Base-by-base conservation (phyloP, 2,329 filamentous ascomycete species). In the Claviceps sp. region DNA sequence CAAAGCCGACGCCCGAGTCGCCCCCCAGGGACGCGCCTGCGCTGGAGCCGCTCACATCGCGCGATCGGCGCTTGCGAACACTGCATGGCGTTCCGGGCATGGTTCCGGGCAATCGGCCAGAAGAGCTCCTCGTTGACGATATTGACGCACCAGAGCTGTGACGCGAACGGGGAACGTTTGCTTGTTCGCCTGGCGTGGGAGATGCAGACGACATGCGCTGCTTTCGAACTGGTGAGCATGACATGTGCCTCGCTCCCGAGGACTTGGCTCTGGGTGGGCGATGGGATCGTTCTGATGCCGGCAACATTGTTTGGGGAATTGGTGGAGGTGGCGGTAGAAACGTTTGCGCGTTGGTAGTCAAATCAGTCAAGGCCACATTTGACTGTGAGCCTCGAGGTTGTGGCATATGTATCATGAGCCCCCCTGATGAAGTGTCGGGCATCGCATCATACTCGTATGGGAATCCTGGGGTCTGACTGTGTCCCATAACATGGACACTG, bases 1-100 rank as follows among this genome's bases (percentile, higher is more conserved):
- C 87, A 63, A 97, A 97, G 11, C 79, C 77, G 8, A 78, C 70
- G 2, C 61, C 61, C 3, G 63, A 62, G 9, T 57, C 50, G 2
- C 65, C 60, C 5, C 64, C 58, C 37, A 62, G 61, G 3, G 58
- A 57, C 7, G 50, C 52, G 62, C 58, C 62, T 34, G 60, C 55
- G 16, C 62, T 62, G 18, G 44, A 48, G 7, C 34, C 49, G 53
- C 67, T 66, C 11, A 62, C 58, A 50, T 69, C 64, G 37, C 69
- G 63, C 6, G 68, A 69, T 18, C 68, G 60, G 8, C 68, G 63
- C 59, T 71, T 71, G 55, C 65, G 65, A 44, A 70, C 65, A 55
- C 65, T 63, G 30, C 67, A 68, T 6, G 67, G 65, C 7, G 69
- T 69, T n/a, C 67, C 67, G 3, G 68, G 67, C 37, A 68, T 64